Evolutionary conservation across 1,284 basidiomycete species (phyloP).

Genomic region (Trametes polyzona): DNA sequence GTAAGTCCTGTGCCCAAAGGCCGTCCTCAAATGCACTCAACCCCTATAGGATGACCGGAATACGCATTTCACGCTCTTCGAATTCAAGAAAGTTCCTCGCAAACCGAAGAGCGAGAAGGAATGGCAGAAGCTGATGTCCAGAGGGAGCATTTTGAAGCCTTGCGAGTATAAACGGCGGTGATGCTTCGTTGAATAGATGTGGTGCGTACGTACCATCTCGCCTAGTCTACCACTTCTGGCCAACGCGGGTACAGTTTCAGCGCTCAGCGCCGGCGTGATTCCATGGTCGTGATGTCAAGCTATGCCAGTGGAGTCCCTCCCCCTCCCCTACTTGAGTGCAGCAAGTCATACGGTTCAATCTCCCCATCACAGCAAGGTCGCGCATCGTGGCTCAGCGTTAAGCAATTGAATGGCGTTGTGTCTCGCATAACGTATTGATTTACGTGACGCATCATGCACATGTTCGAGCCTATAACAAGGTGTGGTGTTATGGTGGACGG

Average conservation of each 20-base stretch:
- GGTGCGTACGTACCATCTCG: too few species aligned
- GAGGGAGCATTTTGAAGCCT: conserved; percentile 78
- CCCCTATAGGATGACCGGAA: conserved; percentile 74
- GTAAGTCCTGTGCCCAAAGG: conserved; percentile 44
- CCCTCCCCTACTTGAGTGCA: background rate
- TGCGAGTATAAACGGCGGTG: conserved; percentile 97
- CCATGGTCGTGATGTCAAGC: too few species aligned
- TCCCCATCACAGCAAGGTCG: background rate
- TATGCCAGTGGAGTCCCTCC: too few species aligned
- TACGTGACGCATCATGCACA: background rate
- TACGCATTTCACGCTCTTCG: conserved; percentile 88
- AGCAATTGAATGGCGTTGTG: background rate
- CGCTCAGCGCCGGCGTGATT: too few species aligned
- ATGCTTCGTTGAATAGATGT: too few species aligned
- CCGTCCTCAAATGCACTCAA: background rate
- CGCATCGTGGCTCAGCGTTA: background rate
- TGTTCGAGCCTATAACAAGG: too few species aligned
- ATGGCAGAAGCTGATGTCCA: conserved; percentile 63
- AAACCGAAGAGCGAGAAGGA: conserved; percentile 57
- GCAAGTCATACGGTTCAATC: background rate
- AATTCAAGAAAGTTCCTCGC: conserved; percentile 72
- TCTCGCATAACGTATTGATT: background rate
- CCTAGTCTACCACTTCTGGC: too few species aligned
- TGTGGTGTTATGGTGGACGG: too few species aligned
- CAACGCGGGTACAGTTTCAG: too few species aligned